Evolutionary conservation across 2,329 filamentous ascomycete genomes (phyloP).

Genomic region (Cercospora brassicicola): DNA sequence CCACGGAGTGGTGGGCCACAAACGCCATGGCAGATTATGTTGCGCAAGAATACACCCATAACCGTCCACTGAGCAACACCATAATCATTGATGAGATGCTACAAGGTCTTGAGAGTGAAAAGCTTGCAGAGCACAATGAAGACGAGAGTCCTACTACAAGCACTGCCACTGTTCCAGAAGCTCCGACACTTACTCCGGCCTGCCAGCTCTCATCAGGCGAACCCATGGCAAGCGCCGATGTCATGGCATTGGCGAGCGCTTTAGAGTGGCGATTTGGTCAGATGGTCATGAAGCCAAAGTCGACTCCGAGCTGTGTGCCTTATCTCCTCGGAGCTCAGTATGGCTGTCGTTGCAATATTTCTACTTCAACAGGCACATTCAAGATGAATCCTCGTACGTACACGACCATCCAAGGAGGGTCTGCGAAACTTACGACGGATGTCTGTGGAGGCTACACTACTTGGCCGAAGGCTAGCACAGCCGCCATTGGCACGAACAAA

Average conservation of each 20-base stretch:
- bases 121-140: slow-evolving; percentile 3
- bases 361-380: not conserved
- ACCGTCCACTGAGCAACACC: not conserved
- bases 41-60: not conserved
- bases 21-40: slow-evolving; percentile 2
- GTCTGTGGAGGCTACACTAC: not conserved
- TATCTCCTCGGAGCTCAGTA: not conserved
- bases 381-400: not conserved
- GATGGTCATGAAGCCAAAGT: not conserved
- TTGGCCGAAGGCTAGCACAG: not conserved
- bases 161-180: not conserved
- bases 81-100: slow-evolving; percentile 3
- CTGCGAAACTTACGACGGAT: not conserved
- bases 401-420: not conserved
- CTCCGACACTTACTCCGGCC: not conserved
- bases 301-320: not conserved
- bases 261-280: not conserved
- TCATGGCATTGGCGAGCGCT: not conserved
- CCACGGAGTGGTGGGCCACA: slow-evolving; percentile 4
- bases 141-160: slow-evolving; percentile 1
- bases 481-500: not conserved
- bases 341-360: not conserved
- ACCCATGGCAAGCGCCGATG: not conserved
- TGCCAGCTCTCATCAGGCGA: not conserved
- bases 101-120: slow-evolving; percentile 6